Percentiles rank a stretch among this genome's conserved stretches.
phyloP scores from a whole-genome alignment of 108 stramenopile genomes.

The Cylindrotheca fusiformis region DNA sequence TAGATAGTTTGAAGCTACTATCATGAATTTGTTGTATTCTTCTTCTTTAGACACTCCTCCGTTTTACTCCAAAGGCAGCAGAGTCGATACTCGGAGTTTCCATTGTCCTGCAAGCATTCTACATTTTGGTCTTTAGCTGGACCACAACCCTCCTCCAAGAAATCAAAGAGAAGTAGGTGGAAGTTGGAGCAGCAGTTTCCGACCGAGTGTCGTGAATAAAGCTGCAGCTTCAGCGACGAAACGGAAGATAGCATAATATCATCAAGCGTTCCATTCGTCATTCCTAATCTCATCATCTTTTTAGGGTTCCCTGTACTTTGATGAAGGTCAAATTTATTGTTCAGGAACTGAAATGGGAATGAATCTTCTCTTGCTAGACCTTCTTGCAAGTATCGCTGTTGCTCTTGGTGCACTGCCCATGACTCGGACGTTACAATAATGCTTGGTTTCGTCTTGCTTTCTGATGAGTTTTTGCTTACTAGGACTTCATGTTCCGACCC shows the following conservation, averaged over 20 bases:
- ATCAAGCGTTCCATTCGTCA: constrained; percentile 1
- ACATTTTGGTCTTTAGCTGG: constrained; percentile 12
- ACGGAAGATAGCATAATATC: constrained; percentile 41
- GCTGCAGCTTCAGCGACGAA: constrained; percentile 34
- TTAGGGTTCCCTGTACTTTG: constrained; percentile 34
- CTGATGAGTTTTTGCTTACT: background rate
- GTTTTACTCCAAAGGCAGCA: constrained; percentile 41
- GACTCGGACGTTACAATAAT: constrained; percentile 47
- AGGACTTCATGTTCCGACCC: background rate
- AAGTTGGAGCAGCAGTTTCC: constrained; percentile 59
- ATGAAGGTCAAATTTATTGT: constrained; percentile 29
- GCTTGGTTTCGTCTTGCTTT: background rate
- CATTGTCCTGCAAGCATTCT: constrained; percentile 44
- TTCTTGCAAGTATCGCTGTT: constrained; percentile 9
- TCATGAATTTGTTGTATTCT: background rate
- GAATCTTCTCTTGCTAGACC: background rate
- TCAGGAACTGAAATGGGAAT: constrained; percentile 29
- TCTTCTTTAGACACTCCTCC: constrained; percentile 24
- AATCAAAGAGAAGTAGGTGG: constrained; percentile 38
- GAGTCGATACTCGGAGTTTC: constrained; percentile 35
- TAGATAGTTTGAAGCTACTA: background rate
- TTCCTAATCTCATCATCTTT: background rate
- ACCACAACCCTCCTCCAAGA: constrained; percentile 46
- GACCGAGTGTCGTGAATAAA: constrained; percentile 21
- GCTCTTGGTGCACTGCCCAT: constrained; percentile 15